Evolutionary conservation across 2,329 filamentous ascomycete genomes (phyloP), one percentile per base, ranked within the genome.

Genomic region (Cryphonectria radicalis): DNA sequence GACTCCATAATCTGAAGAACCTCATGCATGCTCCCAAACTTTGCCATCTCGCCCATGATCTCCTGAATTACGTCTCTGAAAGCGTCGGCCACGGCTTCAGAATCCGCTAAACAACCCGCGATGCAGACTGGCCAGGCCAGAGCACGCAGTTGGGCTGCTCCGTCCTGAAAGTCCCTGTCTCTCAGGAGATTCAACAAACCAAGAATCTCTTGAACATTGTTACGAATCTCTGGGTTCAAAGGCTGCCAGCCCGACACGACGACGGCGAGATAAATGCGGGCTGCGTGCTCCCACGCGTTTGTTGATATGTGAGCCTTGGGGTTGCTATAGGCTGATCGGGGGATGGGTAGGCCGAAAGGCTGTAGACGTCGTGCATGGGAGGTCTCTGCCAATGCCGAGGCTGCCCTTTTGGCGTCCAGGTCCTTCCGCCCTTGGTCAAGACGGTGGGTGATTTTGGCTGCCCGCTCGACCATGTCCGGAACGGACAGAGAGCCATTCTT

Each of bases 171-270:
- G 14, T 71, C 70, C 7, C 7, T 19, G 14, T 59, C 14, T 17
- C 14, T 59, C 13, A 59, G 28, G 5, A 19, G 55, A 7, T 32
- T 8, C 28, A 59, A 2, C 14, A 32, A 28, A 35, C 25, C 17
- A 17, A 77, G 59, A 11, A 69, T 67, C 43, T 69, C 72, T 55
- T 72, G 73, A 4, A 77, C 76, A 1, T 73, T 75, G 35, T 74
- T 72, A 3, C 79, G 79, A 2, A 86, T 81, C 66, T 86, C 84
- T 0, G 78, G 76, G 63, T 79, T 82, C 0, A 81, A 80, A 0
- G 85, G 85, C 72, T 86, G 84, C 86, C 85, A 88, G 4, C 86
- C 86, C 1, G 81, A 82, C 3, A 86, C 79, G 28, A 87, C 84
- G 4, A 86, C 82, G 17, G 80, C 78, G 17, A 88, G 81, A 71